Conservation (phyloP, 768 basidiomycete genomes). For the Rhizopogon sp. region DNA sequence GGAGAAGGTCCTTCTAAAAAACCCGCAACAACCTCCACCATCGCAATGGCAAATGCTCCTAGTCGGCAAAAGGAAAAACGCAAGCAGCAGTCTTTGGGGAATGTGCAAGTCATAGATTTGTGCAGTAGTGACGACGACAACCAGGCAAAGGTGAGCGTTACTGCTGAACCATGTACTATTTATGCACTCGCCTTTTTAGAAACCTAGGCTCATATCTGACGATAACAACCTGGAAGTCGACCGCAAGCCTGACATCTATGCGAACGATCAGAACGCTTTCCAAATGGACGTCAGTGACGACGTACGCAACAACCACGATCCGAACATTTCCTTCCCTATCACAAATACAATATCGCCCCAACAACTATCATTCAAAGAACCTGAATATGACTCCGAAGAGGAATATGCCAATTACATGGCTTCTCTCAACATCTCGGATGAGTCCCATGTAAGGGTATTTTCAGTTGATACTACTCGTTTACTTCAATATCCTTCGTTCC, state of each 20-base stretch:
- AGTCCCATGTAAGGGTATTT: constrained; percentile 15
- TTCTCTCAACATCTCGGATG: constrained; percentile 26
- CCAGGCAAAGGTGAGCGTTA: constrained; percentile 16
- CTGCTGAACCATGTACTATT: not conserved
- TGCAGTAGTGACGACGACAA: constrained; percentile 27
- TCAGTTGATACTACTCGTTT: not conserved
- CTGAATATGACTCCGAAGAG: constrained; percentile 15
- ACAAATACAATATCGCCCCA: not conserved
- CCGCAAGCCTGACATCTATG: not conserved
- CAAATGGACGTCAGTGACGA: not conserved
- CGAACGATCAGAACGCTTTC: not conserved
- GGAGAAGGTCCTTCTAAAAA: constrained; percentile 14
- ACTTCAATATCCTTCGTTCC: not conserved
- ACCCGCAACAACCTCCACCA: constrained; percentile 14
- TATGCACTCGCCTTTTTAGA: constrained; percentile 9
- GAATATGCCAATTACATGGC: constrained; percentile 17
- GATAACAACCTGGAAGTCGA: not conserved
- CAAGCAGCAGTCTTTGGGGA: constrained; percentile 8
- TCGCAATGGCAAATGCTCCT: constrained; percentile 11
- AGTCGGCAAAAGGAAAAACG: constrained; percentile 15
- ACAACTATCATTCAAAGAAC: not conserved
- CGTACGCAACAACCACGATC: not conserved
- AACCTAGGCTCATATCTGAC: constrained; percentile 7
- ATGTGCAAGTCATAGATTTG: constrained; percentile 18
- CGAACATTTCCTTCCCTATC: not conserved